A percentile compares a stretch with the other conserved stretches of the same genome.
Conservation (phyloP, 495 filamentous ascomycete species). For the Glonium stellatum region DNA sequence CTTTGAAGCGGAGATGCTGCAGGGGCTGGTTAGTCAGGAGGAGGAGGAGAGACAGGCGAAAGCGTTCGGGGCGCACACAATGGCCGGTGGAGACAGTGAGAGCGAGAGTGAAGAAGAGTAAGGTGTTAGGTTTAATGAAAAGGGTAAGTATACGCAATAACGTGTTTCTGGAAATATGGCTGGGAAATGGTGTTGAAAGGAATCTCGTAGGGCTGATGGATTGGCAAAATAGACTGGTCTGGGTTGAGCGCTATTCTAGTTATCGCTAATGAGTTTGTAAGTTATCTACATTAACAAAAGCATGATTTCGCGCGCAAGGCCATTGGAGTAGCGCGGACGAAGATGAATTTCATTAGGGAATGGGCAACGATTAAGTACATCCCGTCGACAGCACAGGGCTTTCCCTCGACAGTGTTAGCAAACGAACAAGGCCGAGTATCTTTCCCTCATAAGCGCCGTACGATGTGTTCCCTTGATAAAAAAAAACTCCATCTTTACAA, state of each 20-base stretch:
- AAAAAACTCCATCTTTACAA: not conserved
- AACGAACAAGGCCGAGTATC: conserved; percentile 60
- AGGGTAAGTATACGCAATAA: not conserved
- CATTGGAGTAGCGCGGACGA: not conserved
- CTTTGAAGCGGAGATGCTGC: conserved; percentile 25
- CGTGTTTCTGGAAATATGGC: not conserved
- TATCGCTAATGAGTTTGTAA: not conserved
- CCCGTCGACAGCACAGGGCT: conserved; percentile 75
- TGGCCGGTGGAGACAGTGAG: conserved; percentile 19
- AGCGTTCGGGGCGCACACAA: not conserved
- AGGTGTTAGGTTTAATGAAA: not conserved
- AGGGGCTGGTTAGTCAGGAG: conserved; percentile 14
- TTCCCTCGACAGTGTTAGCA: conserved; percentile 63
- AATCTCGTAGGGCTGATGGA: no score
- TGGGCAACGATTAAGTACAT: conserved; percentile 55
- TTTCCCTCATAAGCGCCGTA: conserved; percentile 94
- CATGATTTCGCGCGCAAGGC: not conserved
- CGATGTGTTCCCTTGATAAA: conserved; percentile 42
- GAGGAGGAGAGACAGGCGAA: conserved; percentile 1
- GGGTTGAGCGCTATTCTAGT: no score
- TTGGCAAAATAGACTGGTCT: no score
- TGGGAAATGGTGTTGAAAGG: not conserved
- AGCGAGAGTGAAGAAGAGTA: conserved; percentile 29
- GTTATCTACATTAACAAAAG: not conserved
- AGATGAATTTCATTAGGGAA: conserved; percentile 10